Conservation (phyloP, 2,329 filamentous ascomycete species). For the Byssothecium circinans region DNA sequence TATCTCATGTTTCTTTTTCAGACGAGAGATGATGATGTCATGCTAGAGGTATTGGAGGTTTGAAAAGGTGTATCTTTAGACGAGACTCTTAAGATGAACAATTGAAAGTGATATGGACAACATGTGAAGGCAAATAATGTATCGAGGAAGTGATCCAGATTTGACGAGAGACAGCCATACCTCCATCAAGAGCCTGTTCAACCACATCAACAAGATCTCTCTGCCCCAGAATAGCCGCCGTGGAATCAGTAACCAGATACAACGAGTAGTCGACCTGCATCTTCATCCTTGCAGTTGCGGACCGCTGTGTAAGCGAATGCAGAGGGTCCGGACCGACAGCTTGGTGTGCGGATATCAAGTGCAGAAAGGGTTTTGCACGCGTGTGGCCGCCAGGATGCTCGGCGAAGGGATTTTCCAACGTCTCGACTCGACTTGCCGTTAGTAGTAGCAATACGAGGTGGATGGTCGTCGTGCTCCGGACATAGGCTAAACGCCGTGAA, state of each 20-base stretch:
- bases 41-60: too few relatives aligned
- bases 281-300: conserved; percentile 43
- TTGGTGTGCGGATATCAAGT: conserved; percentile 2
- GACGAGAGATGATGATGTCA: too few relatives aligned
- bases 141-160: too few relatives aligned
- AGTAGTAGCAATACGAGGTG: not conserved
- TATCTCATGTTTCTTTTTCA: too few relatives aligned
- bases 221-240: conserved; percentile 75
- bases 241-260: conserved; percentile 92
- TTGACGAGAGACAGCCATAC: conserved; percentile 44
- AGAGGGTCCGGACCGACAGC: conserved; percentile 2
- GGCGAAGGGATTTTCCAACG: not conserved
- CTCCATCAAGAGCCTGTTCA: conserved; percentile 72
- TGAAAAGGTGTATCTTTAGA: too few relatives aligned
- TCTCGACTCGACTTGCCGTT: conserved; percentile 1
- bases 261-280: conserved; percentile 70
- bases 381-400: conserved; percentile 1
- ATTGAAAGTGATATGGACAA: too few relatives aligned
- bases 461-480: not conserved
- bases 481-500: not conserved
- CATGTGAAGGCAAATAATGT: too few relatives aligned
- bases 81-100: too few relatives aligned
- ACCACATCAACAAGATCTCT: conserved; percentile 73
- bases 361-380: conserved; percentile 7
- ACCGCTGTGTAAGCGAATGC: not conserved